Evolutionary conservation across 2,329 filamentous ascomycete species (phyloP), one percentile per base, ranked within the genome.

Genomic region (Trichoderma guizhouense): DNA sequence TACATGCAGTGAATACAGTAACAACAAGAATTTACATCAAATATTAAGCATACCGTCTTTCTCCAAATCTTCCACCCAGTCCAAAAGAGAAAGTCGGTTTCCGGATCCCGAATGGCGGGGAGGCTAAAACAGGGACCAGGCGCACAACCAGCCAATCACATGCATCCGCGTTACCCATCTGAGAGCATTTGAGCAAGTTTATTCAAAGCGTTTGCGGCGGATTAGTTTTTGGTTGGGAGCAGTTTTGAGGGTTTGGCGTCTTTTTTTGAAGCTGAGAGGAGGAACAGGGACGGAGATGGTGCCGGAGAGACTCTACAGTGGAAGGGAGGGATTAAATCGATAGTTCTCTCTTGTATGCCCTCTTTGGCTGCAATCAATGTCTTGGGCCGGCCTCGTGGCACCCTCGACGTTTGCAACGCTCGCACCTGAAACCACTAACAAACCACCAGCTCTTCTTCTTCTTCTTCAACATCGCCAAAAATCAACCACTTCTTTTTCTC

Each of bases 151-250:
- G 34, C 66, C 39, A 69, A 69, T 62, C 66, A 69, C n/a, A 36
- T 0, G 57, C 39, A 1, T 12, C n/a, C n/a, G 24, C 5, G 66
- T n/a, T 69, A 53, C 66, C 57, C 69, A 60, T 66, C 55, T 82
- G 80, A 80, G 80, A 76, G 73, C 78, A 73, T 82, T 82, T 82
- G 80, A 82, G 80, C 80, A 82, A 82, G 80, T 81, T 81, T 80
- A 72, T 73, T 15, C 15, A 39, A 73, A 36, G 39, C 53, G 43
- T 28, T 57, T 32, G 30, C 24, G 26, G 36, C 14, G 36, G 36
- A 18, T 39, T 39, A 39, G n/a, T 39, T 39, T 39, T 39, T 39
- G 36, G 36, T 39, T 39, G 36, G 15, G 36, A 39, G 14, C 15
- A 18, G 15, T 8, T 39, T 39, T 39, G 36, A 39, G 36, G 36